Evolutionary conservation across 306 rosid species (phyloP), one percentile per base, ranked within the genome.

Genomic region (Quercus wislizeni): DNA sequence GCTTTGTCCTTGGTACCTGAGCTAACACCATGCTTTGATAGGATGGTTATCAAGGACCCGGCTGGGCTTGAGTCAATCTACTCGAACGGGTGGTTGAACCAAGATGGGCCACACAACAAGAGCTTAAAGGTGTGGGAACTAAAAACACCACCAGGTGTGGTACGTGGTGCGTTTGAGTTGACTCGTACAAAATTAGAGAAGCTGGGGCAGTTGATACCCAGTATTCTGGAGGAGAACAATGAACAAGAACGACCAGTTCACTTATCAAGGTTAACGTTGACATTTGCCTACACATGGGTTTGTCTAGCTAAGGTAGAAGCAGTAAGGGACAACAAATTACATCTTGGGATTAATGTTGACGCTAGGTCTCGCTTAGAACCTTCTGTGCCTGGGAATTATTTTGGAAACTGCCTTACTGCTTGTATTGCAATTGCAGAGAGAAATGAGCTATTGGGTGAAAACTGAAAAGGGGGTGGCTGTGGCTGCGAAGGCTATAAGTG

Each of bases 291-390:
- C 67, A 69, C 61, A 3, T 85, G 78, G 80, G 75, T 64, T 69
- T 85, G 88, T 15, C 12, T 85, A 52, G 77, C 43, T 55, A 81
- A 78, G 73, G 80, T 80, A 28, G 64, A 58, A 71, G 74, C 61
- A 57, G 58, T 59, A 28, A 55, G 58, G 61, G 79, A 30, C 14
- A 65, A 43, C 17, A 71, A 73, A 49, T 17, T 41, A 6, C 11
- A 10, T 13, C 49, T 85, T 2, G 27, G 2, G 2, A 46, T 81
- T 62, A 14, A 7, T 14, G 83, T 72, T 13, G 81, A 85, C 33
- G 56, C 10, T 81, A 46, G 52, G 52, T 11, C 52, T 46, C 52
- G 52, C 13, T 46, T 46, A 46, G 14, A 10, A 11, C 52, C 81
- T 20, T 25, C 43, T 0, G 11, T 82, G 6, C 81, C 86, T 5